A percentile compares a stretch with the other conserved stretches of the same genome.
Evolutionary conservation across 2,329 filamentous ascomycete genomes (phyloP).

Genomic region (Colletotrichum sp.): DNA sequence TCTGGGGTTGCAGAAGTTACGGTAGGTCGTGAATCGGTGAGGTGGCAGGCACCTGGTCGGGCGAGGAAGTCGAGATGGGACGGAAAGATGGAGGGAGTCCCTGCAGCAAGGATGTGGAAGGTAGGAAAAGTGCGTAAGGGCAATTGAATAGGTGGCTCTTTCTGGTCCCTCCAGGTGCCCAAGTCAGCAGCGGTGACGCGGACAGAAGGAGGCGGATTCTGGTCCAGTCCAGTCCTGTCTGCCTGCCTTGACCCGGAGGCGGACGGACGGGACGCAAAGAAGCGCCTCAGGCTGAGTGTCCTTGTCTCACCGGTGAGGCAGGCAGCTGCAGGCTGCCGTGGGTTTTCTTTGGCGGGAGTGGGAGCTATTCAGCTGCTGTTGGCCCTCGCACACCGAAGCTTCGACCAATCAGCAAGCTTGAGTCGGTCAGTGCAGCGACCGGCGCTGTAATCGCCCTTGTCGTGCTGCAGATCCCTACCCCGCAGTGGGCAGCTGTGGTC

Average conservation of each 20-base stretch:
- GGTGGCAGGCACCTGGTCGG: not conserved
- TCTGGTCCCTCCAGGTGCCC: not conserved
- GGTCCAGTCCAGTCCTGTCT: not conserved
- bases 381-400: not conserved
- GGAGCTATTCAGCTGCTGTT: not conserved
- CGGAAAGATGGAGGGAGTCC: not conserved
- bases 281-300: not conserved
- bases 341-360: not conserved
- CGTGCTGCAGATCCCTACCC: not conserved
- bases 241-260: not conserved
- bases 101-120: not conserved
- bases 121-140: not conserved
- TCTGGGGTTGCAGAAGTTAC: not conserved
- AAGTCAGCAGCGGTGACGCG: not conserved
- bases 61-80: not conserved
- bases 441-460: not conserved
- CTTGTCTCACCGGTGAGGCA: not conserved
- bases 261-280: not conserved
- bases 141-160: not conserved
- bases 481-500: not conserved
- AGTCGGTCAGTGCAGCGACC: not conserved
- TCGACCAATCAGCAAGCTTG: conserved; percentile 7
- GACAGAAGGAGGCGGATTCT: not conserved
- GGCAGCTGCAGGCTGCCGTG: not conserved
- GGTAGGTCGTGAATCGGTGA: not conserved